Conservation (phyloP, 2,329 filamentous ascomycete genomes). For the Trichoderma hamatum region DNA sequence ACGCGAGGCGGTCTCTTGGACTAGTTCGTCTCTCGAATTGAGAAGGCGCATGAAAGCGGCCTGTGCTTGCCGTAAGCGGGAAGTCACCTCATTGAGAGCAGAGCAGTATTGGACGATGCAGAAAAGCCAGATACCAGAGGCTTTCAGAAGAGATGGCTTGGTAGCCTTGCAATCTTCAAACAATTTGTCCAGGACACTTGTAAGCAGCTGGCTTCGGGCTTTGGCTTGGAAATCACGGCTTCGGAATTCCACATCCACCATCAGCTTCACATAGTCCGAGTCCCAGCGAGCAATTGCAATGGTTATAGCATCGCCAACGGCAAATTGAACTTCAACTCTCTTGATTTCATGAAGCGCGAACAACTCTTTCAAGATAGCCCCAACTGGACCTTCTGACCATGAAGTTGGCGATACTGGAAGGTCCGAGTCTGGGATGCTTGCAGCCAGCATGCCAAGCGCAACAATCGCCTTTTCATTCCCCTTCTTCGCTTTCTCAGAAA, state of each 20-base stretch:
- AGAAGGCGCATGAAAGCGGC: conserved; percentile 85
- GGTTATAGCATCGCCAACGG: conserved; percentile 84
- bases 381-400: conserved; percentile 48
- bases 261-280: conserved; percentile 74
- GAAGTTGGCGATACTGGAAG: not conserved
- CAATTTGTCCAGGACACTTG: conserved; percentile 68
- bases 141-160: conserved; percentile 87
- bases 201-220: conserved; percentile 48
- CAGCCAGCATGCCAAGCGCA: conserved; percentile 75
- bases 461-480: conserved; percentile 80
- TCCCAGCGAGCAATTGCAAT: conserved; percentile 80
- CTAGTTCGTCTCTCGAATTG: conserved; percentile 85
- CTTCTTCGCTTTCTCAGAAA: conserved; percentile 72
- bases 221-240: conserved; percentile 43
- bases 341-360: conserved; percentile 82
- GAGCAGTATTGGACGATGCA: conserved; percentile 90
- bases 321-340: conserved; percentile 85
- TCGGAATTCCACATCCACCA: conserved; percentile 70
- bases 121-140: conserved; percentile 93
- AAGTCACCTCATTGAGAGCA: conserved; percentile 73
- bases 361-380: conserved; percentile 66
- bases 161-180: conserved; percentile 77
- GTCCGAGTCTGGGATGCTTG: conserved; percentile 44
- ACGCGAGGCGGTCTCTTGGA: conserved; percentile 92
- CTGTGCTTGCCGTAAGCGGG: conserved; percentile 76